Conservation (phyloP, 345 rosid species). For the Hypericum androsaemum region DNA sequence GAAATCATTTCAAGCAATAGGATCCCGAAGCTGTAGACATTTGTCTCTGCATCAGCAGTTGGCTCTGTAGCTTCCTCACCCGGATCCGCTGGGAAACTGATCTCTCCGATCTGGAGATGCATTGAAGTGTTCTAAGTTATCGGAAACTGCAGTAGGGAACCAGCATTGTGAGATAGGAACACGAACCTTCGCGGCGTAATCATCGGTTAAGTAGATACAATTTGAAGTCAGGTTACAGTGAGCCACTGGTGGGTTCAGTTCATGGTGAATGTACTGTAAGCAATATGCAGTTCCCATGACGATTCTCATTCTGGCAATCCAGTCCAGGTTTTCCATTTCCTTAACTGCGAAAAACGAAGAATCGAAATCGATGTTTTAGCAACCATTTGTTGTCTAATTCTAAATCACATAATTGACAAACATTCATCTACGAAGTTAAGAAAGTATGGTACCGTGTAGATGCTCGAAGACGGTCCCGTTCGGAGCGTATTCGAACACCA, state of each 20-base stretch:
- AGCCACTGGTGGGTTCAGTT: conserved; percentile 62
- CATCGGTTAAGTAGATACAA: conserved; percentile 61
- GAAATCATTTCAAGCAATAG: conserved; percentile 77
- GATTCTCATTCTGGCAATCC: conserved; percentile 73
- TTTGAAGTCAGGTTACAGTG: conserved; percentile 40
- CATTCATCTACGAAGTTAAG: neutral
- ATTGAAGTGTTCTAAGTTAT: no score
- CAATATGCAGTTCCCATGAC: conserved; percentile 89
- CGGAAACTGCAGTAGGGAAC: no score
- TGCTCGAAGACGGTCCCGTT: conserved; percentile 1
- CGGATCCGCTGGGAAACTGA: conserved; percentile 25
- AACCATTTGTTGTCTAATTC: no score
- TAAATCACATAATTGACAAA: no score
- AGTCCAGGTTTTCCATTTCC: conserved; percentile 89
- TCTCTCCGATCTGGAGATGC: conserved; percentile 48
- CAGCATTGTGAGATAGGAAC: neutral
- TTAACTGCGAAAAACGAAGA: conserved; percentile 32
- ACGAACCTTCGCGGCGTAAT: conserved; percentile 88
- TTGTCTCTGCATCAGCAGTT: conserved; percentile 40
- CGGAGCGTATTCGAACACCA: conserved; percentile 10
- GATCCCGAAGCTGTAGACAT: conserved; percentile 64
- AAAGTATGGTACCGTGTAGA: conserved; percentile 6
- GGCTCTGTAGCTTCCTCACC: conserved; percentile 37
- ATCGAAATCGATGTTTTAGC: conserved; percentile 9
- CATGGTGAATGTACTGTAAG: conserved; percentile 83